Evolutionary conservation across 2,329 filamentous ascomycete genomes (phyloP).

Genomic region (Fusarium virguliforme): DNA sequence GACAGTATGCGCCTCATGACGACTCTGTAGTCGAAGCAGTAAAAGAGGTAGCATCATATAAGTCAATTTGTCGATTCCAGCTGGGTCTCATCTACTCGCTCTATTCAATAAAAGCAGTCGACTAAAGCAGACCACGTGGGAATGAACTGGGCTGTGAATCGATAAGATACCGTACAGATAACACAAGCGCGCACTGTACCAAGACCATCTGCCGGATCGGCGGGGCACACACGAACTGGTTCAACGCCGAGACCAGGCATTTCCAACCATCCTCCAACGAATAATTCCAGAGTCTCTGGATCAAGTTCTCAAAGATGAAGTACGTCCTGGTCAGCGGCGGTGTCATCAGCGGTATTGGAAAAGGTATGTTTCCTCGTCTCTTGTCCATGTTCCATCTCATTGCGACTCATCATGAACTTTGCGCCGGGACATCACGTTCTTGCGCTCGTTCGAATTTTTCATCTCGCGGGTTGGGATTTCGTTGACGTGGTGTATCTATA

Average conservation of each 20-base stretch:
- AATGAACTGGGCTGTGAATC: conserved; percentile 2
- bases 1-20: too few relatives aligned
- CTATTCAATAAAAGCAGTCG: too few relatives aligned
- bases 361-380: conserved; percentile 15
- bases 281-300: neutral
- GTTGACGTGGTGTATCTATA: conserved; percentile 4
- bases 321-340: conserved; percentile 28
- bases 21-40: too few relatives aligned
- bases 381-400: neutral
- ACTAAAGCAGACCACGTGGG: conserved; percentile 1
- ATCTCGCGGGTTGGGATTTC: neutral
- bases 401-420: conserved; percentile 13
- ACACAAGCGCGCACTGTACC: neutral
- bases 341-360: conserved; percentile 28
- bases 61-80: too few relatives aligned
- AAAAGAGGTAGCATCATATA: too few relatives aligned
- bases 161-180: neutral
- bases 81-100: too few relatives aligned
- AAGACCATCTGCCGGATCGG: neutral
- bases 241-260: conserved; percentile 3
- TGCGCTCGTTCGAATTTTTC: neutral
- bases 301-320: conserved; percentile 19
- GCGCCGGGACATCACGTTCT: conserved; percentile 7
- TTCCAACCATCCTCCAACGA: neutral
- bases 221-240: conserved; percentile 6